Conservation (phyloP, 306 rosid genomes). For the Quercus rubra region DNA sequence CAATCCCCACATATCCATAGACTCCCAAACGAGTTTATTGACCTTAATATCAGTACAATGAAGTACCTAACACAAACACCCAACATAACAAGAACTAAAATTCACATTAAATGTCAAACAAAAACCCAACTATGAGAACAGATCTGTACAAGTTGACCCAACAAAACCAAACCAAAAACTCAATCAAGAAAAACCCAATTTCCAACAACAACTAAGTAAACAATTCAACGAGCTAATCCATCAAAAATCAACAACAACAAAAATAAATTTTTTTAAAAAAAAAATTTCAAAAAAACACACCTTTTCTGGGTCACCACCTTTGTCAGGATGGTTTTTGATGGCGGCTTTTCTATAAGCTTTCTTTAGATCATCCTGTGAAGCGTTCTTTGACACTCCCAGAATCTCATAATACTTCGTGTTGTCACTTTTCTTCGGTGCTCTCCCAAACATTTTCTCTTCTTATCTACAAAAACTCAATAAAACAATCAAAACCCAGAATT, state of each 20-base stretch:
- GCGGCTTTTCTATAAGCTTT: conserved; percentile 60
- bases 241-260: neutral
- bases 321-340: conserved; percentile 54
- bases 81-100: neutral
- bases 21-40: neutral
- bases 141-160: neutral
- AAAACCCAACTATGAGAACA: neutral
- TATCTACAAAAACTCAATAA: neutral
- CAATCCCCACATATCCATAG: neutral
- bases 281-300: neutral
- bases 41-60: neutral
- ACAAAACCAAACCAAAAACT: neutral
- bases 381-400: conserved; percentile 51
- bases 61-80: neutral
- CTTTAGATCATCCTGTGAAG: conserved; percentile 58
- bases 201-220: neutral
- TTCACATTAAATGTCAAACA: neutral
- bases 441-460: conserved; percentile 44
- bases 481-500: neutral
- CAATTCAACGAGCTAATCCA: neutral
- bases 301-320: conserved; percentile 62
- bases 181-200: neutral
- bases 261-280: no score
- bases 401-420: conserved; percentile 50
- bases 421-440: conserved; percentile 53